Percentiles rank a stretch among this genome's conserved stretches.
These are phyloP conservation scores for Diaporthe sp. DNA, from an alignment of 2,329 filamentous ascomycete species.

Conservation along the genomic window DNA sequence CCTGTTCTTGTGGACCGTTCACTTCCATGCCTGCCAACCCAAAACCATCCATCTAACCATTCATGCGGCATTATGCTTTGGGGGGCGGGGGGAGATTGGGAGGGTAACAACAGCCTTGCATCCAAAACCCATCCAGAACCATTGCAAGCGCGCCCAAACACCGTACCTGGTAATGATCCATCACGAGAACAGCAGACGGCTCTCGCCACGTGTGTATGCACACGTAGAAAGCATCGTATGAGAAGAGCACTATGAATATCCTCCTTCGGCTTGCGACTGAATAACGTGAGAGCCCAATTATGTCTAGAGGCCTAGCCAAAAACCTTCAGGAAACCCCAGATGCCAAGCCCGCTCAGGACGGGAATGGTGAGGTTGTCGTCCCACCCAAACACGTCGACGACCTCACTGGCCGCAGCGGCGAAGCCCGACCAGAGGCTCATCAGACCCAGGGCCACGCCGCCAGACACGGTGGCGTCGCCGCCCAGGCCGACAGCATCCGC, in stretches of 20 bases:
- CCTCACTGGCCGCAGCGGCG: conserved; percentile 89
- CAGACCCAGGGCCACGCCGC: conserved; percentile 79
- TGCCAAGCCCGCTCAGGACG: conserved; percentile 86
- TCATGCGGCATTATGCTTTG: conserved; percentile 7
- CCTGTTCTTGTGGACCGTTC: not conserved
- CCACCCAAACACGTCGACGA: conserved; percentile 91
- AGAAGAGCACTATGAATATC: not conserved
- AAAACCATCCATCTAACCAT: not conserved
- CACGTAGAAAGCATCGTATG: not conserved
- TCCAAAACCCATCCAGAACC: not conserved
- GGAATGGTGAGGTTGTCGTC: conserved; percentile 99
- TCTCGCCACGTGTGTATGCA: not conserved
- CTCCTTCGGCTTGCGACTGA: not conserved
- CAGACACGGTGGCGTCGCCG: conserved; percentile 74
- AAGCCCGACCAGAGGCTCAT: conserved; percentile 92
- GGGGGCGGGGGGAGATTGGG: too few relatives aligned
- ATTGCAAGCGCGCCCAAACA: conserved; percentile 11
- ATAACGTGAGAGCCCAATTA: not conserved
- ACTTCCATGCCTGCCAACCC: not conserved
- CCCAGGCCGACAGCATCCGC: conserved; percentile 73
- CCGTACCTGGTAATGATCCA: not conserved
- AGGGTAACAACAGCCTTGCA: not conserved
- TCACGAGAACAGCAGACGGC: not conserved
- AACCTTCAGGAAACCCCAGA: conserved; percentile 91
- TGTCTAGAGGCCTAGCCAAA: conserved; percentile 72